Evolutionary conservation across 2,329 filamentous ascomycete genomes (phyloP), one percentile per base, ranked within the genome.

Genomic region (Achaetomium macrosporum): DNA sequence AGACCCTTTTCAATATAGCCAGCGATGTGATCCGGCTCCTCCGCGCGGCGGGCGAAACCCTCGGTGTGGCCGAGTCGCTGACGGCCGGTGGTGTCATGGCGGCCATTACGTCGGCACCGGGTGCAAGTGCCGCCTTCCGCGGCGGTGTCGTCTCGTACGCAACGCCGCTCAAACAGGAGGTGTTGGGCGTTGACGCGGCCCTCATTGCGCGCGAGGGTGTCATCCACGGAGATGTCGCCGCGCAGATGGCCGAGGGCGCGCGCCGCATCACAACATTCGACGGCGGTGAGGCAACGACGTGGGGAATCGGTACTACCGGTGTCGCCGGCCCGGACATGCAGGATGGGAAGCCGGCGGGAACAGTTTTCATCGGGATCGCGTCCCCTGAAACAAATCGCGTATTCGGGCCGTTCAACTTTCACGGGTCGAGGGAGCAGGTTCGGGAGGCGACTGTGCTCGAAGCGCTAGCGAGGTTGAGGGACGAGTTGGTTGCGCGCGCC

Each of bases 121-220:
- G 66, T 2, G 62, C 65, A 13, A 65, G 64, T 51, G 57, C 63
- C 19, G 66, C 57, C 16, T 67, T 68, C 49, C 66, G 66, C 42
- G 66, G 66, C 37, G 66, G 67, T 1, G 59, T 69, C 13, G 66
- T 69, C 39, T 64, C 67, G 1, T 69, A 68, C 44, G 64, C 64
- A 0, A 67, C 65, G 0, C 54, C 52, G 1, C 56, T 69, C 13
- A 69, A 69, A 49, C 53, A 60, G 2, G 37, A 50, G 2, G 58
- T 69, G 9, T 60, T 69, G 7, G 59, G 57, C 20, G 63, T 64
- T 53, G 53, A 60, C 46, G 45, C 44, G 1, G 58, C 42, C 5
- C 54, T 64, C 11, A 64, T 64, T 30, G 57, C 47, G 9, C 50
- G 49, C 29, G 58, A 64, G 43, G 63, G 60, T 16, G 61, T 63